Evolutionary conservation across 371 early-diverging fungal species (phyloP).

Genomic region (Blakeslea trispora): DNA sequence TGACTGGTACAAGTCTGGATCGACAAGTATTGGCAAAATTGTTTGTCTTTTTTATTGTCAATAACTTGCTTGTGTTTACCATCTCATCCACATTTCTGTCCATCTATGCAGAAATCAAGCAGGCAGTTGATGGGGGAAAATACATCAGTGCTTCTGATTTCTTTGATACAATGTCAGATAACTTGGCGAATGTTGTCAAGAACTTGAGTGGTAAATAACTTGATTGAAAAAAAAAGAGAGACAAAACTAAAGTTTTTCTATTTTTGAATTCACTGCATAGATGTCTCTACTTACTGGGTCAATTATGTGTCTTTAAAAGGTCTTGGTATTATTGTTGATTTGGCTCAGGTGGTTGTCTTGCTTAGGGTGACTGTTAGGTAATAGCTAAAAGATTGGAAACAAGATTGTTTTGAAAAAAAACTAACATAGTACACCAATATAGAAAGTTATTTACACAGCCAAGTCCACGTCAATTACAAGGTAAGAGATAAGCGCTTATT

Average conservation of each 20-base stretch:
- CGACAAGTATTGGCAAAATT: slow-evolving; percentile 73
- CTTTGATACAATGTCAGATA: slow-evolving; percentile 28
- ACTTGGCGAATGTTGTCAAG: slow-evolving; percentile 36
- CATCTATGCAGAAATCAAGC: slow-evolving; percentile 50
- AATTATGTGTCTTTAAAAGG: slow-evolving; percentile 70
- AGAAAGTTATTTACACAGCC: slow-evolving; percentile 58
- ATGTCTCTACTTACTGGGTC: slow-evolving; percentile 65
- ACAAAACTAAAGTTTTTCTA: no score
- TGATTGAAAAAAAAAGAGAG: neutral
- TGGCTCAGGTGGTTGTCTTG: slow-evolving; percentile 72
- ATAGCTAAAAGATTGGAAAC: neutral
- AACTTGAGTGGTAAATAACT: slow-evolving; percentile 31
- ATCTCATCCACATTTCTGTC: slow-evolving; percentile 54
- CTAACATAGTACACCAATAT: neutral
- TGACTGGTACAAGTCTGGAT: slow-evolving; percentile 75
- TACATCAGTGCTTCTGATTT: slow-evolving; percentile 23
- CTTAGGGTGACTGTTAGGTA: slow-evolving; percentile 55
- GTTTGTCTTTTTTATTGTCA: slow-evolving; percentile 76
- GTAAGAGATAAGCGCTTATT: slow-evolving; percentile 19
- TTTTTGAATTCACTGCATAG: slow-evolving; percentile 14
- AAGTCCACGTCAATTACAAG: slow-evolving; percentile 76
- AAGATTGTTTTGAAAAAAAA: neutral
- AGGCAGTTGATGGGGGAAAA: slow-evolving; percentile 29
- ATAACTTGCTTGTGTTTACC: slow-evolving; percentile 69
- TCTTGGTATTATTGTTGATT: slow-evolving; percentile 64